Evolutionary conservation across 441 rosid genomes (phyloP), one percentile per base, ranked within the genome.

Genomic region (Gossypium gossypioides): DNA sequence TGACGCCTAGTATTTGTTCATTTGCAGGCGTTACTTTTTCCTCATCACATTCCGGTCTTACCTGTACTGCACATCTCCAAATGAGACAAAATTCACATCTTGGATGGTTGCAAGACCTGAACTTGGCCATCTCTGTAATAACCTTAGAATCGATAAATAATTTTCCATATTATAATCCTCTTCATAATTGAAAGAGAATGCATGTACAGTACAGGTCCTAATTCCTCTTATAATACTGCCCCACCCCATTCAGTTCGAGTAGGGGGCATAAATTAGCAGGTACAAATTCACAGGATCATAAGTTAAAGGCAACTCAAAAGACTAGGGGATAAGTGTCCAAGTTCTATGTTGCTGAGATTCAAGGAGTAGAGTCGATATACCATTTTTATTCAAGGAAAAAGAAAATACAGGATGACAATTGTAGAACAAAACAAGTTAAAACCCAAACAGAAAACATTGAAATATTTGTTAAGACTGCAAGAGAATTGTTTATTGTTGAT

Each of bases 101-200:
- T 96, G 99, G 99, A 89, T 92, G 96, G 75, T 83, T 29, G 89
- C 92, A 3, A 86, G 98, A 70, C 99, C 99, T 3, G 99, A 96
- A 78, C 93, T 96, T 40, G 90, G 97, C 67, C 89, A 92, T 85
- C 94, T 96, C 60, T 91, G 96, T 84, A 86, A 86, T 75, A 89
- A 89, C 78, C 91, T 96, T 58, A 89, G 96, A 79, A 89, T 96
- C 63, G 96, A 91, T 72, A 87, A 89, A 78, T 95, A 74, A 82
- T 40, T 67, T 21, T 18, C 48, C 60, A 56, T 52, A 46, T 34
- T 56, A 51, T 29, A 46, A 62, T 75, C 54, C 57, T 59, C 34
- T 73, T 51, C 18, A 54, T 22, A 68, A 46, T 44, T 44, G 9
- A 57, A 22, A 10, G 69, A 79, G 80, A 79, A 81, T 75, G 54